A percentile compares a stretch with the other conserved stretches of the same genome.
phyloP scores from a whole-genome alignment of 345 rosid genomes.

The Rhodamnia rubescens region DNA sequence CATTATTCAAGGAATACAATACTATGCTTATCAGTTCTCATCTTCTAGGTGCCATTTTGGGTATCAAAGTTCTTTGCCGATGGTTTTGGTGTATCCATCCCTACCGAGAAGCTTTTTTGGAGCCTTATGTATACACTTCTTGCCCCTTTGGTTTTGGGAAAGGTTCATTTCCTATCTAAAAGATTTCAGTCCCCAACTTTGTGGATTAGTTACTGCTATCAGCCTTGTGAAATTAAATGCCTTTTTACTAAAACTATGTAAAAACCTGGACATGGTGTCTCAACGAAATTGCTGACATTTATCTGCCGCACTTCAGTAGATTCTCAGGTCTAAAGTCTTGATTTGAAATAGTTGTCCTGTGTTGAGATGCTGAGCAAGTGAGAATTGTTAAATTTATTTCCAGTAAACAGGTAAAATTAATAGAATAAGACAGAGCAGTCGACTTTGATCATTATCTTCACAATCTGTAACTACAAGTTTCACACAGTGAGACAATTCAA shows the following conservation, averaged over 20 bases:
- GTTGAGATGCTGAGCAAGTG: background rate
- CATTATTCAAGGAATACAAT: background rate
- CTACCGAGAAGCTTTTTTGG: conserved; percentile 14
- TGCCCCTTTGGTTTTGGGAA: conserved; percentile 5
- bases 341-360: background rate
- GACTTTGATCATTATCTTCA: background rate
- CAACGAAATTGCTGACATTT: background rate
- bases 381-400: background rate
- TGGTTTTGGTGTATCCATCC: conserved; percentile 16
- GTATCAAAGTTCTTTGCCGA: conserved; percentile 5
- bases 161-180: conserved; percentile 5
- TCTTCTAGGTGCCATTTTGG: conserved; percentile 14
- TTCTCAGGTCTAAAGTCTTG: background rate
- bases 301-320: background rate
- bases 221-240: background rate
- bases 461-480: background rate
- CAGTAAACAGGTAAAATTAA: background rate
- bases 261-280: background rate
- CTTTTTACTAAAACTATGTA: background rate
- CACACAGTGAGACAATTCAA: background rate
- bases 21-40: background rate
- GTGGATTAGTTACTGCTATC: background rate
- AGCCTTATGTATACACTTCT: conserved; percentile 14
- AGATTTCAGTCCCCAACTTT: background rate
- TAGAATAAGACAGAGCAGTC: background rate